These are phyloP conservation scores for Penicillium sclerotiorum DNA, from an alignment of 2,329 filamentous ascomycete species.

Conservation along the genomic window DNA sequence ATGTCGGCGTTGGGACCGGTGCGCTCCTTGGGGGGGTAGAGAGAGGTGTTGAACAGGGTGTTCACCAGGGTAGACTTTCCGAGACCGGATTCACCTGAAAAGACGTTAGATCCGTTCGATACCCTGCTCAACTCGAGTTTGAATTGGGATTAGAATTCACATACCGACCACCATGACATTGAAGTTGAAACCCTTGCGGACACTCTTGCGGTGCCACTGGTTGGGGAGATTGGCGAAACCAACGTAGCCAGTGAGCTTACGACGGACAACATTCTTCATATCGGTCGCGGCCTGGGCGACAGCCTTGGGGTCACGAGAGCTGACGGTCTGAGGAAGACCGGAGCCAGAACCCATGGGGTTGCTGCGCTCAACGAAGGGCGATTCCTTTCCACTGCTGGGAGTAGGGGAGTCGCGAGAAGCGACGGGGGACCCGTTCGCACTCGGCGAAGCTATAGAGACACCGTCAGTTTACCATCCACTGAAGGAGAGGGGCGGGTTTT, in stretches of 20 bases:
- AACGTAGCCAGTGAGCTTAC: slow-evolving; percentile 97
- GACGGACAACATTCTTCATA: slow-evolving; percentile 92
- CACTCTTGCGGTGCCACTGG: slow-evolving; percentile 99
- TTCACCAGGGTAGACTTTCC: slow-evolving; percentile 99
- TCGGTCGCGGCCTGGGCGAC: slow-evolving; percentile 62
- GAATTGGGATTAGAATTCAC: slow-evolving; percentile 47
- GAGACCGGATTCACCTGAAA: slow-evolving; percentile 90
- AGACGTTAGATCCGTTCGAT: neutral
- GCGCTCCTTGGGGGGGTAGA: slow-evolving; percentile 98
- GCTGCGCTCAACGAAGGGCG: slow-evolving; percentile 61
- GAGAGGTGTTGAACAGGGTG: slow-evolving; percentile 98
- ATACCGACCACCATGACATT: slow-evolving; percentile 99
- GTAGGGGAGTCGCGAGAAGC: slow-evolving; percentile 41
- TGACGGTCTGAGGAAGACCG: slow-evolving; percentile 60
- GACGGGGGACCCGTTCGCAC: slow-evolving; percentile 35
- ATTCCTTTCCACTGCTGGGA: slow-evolving; percentile 54
- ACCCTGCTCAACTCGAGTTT: neutral
- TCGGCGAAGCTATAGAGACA: slow-evolving; percentile 37
- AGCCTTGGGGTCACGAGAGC: slow-evolving; percentile 66
- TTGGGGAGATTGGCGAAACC: slow-evolving; percentile 98
- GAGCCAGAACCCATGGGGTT: slow-evolving; percentile 58
- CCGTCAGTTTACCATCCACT: slow-evolving; percentile 23
- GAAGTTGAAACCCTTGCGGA: slow-evolving; percentile 99
- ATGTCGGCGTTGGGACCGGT: slow-evolving; percentile 97
- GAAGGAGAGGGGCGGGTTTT: neutral